These are phyloP conservation scores for Puccinia polysora DNA, from an alignment of 1,284 basidiomycete species.

Conservation along the genomic window DNA sequence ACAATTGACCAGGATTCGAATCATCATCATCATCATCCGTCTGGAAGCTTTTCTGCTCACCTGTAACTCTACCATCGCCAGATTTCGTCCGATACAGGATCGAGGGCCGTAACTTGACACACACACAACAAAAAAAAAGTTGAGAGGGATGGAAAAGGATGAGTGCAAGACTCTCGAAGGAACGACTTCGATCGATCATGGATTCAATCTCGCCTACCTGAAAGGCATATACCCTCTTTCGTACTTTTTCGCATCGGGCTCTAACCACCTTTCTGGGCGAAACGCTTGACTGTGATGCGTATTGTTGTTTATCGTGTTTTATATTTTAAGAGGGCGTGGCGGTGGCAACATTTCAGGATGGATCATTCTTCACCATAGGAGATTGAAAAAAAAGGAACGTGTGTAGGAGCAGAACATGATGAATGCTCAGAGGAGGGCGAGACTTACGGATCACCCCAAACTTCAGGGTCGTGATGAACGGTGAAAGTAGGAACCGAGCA, in stretches of 20 bases:
- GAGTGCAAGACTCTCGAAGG: background rate
- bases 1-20: too few relatives aligned
- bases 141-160: background rate
- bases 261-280: conserved; percentile 35
- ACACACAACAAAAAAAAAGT: background rate
- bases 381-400: background rate
- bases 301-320: too few relatives aligned
- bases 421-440: too few relatives aligned
- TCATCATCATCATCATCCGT: too few relatives aligned
- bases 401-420: too few relatives aligned
- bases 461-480: conserved; percentile 65
- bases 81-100: conserved; percentile 32
- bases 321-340: too few relatives aligned
- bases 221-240: conserved; percentile 34
- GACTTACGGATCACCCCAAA: conserved; percentile 63
- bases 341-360: too few relatives aligned
- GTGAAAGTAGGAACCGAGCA: conserved; percentile 61
- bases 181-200: background rate
- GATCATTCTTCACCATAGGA: background rate
- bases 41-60: too few relatives aligned
- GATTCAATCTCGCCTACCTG: conserved; percentile 5
- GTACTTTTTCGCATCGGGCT: conserved; percentile 21
- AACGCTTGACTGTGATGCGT: conserved; percentile 3
- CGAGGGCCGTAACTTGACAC: conserved; percentile 25
- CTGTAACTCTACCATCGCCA: conserved; percentile 29